phyloP scores from a whole-genome alignment of 2,329 filamentous ascomycete species.

The Karstenula rhodostoma region DNA sequence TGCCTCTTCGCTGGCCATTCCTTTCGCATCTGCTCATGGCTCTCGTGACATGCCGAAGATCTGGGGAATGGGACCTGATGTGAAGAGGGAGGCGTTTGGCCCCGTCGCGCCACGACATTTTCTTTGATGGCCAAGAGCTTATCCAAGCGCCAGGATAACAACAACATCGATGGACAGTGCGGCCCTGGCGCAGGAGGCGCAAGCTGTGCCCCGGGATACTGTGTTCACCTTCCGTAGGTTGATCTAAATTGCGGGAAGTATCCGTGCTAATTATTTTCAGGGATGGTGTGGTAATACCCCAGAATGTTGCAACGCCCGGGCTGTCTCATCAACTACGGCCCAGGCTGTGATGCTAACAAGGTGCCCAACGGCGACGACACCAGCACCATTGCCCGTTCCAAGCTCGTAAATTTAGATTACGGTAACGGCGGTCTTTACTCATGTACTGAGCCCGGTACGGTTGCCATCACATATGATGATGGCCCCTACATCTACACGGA shows the following conservation, averaged over 20 bases:
- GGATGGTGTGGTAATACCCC: slow-evolving; percentile 63
- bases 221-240: slow-evolving; percentile 45
- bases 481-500: slow-evolving; percentile 69
- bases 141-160: slow-evolving; percentile 43
- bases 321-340: slow-evolving; percentile 67
- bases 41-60: slow-evolving; percentile 42
- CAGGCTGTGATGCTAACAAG: slow-evolving; percentile 67
- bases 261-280: slow-evolving; percentile 20
- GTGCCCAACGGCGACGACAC: slow-evolving; percentile 64
- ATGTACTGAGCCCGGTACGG: slow-evolving; percentile 61
- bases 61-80: slow-evolving; percentile 38
- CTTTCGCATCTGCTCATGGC: slow-evolving; percentile 44
- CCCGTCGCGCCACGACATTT: slow-evolving; percentile 27
- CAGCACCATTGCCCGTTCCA: slow-evolving; percentile 58
- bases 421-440: slow-evolving; percentile 65
- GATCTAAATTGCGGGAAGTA: background rate
- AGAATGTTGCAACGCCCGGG: slow-evolving; percentile 68
- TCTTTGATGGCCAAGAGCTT: slow-evolving; percentile 25
- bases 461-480: slow-evolving; percentile 74
- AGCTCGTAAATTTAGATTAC: slow-evolving; percentile 63
- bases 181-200: slow-evolving; percentile 32
- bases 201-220: slow-evolving; percentile 42
- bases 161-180: slow-evolving; percentile 40
- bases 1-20: slow-evolving; percentile 34
- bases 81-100: slow-evolving; percentile 40